Evolutionary conservation across 2,329 filamentous ascomycete species (phyloP), one percentile per base, ranked within the genome.

Genomic region (Lasiodiplodia citricola): DNA sequence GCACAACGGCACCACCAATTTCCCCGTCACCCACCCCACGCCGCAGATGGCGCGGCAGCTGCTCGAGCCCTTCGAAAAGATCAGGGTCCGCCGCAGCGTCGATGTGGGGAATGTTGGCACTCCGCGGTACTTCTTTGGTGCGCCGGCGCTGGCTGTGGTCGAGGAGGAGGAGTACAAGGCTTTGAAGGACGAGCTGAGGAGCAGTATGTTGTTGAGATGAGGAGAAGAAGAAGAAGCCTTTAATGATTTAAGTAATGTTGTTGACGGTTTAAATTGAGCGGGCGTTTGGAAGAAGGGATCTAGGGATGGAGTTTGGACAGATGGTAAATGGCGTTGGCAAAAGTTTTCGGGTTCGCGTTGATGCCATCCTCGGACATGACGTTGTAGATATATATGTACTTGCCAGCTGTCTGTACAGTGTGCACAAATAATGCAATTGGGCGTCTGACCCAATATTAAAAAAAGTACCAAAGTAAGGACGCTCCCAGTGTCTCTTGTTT

Each of bases 1-100:
- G 66, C 66, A 68, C 28, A 68, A 68, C 28, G 66, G 66, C n/a
- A 54, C 50, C 16, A 41, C 47, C 2, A 62, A 60, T 14, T 68
- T 68, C 47, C 66, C 66, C 6, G 56, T 68, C 21, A 38, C 41
- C 0, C 56, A 60, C 7, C 66, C 66, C 7, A 62, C 44, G n/a
- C 47, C 56, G 0, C 38, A 37, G n/a, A 62, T 68, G 66, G 66
- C 56, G 21, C 1, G 56, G 10, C 23, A 55, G 44, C 47, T 68
- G 66, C 55, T 68, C 18, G 41, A 44, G 66, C 55, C 66, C 31
- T 68, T 68, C 3, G 31, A 18, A 47, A 8, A 18, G 47, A 10
- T 60, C 21, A 51, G 10, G 54, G 66, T 57, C 2, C 5, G 21
- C 16, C 16, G 66, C 7, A n/a, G 16, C 25, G 44, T 68, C 5